Base-by-base conservation (phyloP, 1,284 basidiomycete species). In the Testicularia cyperi region DNA sequence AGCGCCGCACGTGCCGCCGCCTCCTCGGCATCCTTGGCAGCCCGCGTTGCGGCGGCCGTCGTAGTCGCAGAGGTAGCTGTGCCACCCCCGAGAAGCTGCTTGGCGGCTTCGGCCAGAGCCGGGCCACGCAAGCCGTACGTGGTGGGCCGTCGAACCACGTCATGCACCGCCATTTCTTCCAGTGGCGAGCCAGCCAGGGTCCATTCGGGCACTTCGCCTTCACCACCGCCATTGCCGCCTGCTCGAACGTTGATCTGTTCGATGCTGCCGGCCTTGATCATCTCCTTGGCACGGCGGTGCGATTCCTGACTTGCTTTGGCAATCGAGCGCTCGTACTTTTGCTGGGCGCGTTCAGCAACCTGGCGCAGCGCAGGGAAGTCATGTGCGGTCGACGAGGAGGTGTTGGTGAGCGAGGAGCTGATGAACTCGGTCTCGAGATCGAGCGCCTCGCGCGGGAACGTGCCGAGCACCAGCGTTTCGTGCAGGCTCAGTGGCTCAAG, bases 281-380 rank as follows among this genome's bases (percentile, higher is more conserved):
- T 88, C 44, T 86, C 86, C 77, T 97, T 98, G 6, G 92, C 87
- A 9, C 91, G 84, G 60, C 86, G 85, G 79, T 96, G 90, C 65
- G 87, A 88, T 44, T 86, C 86, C 15, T 85, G 82, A 64, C 86
- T 88, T 4, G 94, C 92, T 74, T 94, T 95, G 23, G 87, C 86
- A 72, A 90, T 87, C 51, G 89, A 92, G 22, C 91, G 85, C 71
- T 95, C 91, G 75, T 95, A 98, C 88, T 97, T 89, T 6, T 83
- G 80, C 62, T 96, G 92, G 0, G 92, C 94, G 39, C 90, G 85
- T 45, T 83, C 81, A 84, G 95, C 94, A 40, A 98, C 90, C 8
- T 85, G 83, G n/a, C 86, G 82, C 18, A 96, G 79, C n/a, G 82
- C 80, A 3, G 83, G 79, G 14, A 96, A 81, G 25, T 84, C 83